A percentile compares a stretch with the other conserved stretches of the same genome.
These are phyloP conservation scores for Ballota nigra DNA, from an alignment of 257 asterid genomes.

Conservation along the genomic window DNA sequence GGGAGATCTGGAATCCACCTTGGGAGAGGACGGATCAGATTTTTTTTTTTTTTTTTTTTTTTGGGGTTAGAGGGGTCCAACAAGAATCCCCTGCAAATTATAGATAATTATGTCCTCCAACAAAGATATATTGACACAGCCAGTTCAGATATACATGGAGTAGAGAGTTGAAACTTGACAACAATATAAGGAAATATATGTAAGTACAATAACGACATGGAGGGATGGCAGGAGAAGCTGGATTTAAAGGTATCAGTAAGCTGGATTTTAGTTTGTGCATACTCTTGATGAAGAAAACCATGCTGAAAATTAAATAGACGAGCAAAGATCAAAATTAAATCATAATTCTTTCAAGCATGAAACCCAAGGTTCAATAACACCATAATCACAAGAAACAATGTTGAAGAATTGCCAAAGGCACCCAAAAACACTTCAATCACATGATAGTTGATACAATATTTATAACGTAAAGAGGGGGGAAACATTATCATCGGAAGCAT, in stretches of 20 bases:
- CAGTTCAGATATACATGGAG: background rate
- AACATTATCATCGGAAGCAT: too few species aligned
- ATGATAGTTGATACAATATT: background rate
- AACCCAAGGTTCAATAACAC: background rate
- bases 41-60: too few species aligned
- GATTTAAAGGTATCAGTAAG: conserved; percentile 1
- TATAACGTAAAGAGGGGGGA: background rate
- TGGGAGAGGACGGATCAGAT: background rate
- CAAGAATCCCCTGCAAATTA: background rate
- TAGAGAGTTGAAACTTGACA: background rate
- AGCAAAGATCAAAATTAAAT: background rate
- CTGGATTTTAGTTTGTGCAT: conserved; percentile 5
- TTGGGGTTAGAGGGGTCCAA: too few species aligned
- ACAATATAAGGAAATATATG: background rate
- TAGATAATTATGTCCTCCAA: background rate
- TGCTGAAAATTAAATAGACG: background rate
- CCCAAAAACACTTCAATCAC: background rate
- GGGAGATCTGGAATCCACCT: background rate
- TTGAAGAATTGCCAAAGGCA: background rate
- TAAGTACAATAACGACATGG: background rate
- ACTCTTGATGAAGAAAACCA: background rate
- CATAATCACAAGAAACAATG: background rate
- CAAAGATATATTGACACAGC: background rate
- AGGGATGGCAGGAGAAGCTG: background rate
- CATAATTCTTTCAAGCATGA: background rate